These are phyloP conservation scores for Astragalus glycyphyllos DNA, from an alignment of 306 rosid species.

Conservation along the genomic window DNA sequence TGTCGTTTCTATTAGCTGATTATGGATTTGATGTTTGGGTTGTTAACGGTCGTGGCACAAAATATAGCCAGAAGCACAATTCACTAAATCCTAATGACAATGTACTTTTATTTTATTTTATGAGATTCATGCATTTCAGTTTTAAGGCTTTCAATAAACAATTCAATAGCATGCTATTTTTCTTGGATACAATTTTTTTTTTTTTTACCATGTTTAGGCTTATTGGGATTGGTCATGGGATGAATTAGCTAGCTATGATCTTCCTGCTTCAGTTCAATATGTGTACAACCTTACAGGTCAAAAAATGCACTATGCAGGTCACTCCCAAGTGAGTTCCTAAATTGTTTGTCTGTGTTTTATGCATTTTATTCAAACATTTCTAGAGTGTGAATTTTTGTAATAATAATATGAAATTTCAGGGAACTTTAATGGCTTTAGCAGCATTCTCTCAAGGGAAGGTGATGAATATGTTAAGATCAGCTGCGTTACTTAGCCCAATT, in stretches of 20 bases:
- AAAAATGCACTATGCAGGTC: slow-evolving; percentile 72
- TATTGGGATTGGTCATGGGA: slow-evolving; percentile 97
- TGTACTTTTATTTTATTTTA: slow-evolving; percentile 37
- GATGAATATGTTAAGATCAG: slow-evolving; percentile 59
- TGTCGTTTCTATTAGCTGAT: slow-evolving; percentile 69
- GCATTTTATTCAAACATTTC: background rate
- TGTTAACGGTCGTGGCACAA: slow-evolving; percentile 65
- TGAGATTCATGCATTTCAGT: background rate
- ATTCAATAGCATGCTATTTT: background rate
- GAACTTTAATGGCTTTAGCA: slow-evolving; percentile 69
- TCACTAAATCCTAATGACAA: slow-evolving; percentile 49
- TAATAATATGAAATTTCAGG: slow-evolving; percentile 52
- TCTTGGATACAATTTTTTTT: background rate
- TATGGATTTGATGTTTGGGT: slow-evolving; percentile 81
- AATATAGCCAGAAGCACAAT: slow-evolving; percentile 53
- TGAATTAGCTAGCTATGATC: slow-evolving; percentile 74
- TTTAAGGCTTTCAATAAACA: background rate
- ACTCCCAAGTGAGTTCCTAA: slow-evolving; percentile 66
- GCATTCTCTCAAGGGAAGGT: slow-evolving; percentile 60
- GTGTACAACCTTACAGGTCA: slow-evolving; percentile 68
- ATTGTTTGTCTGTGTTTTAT: no score
- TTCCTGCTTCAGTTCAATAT: slow-evolving; percentile 68
- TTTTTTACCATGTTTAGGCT: slow-evolving; percentile 46
- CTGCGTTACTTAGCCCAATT: slow-evolving; percentile 80
- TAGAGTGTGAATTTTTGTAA: background rate